Base-by-base conservation (phyloP, 345 rosid genomes). In the Populus alba region DNA sequence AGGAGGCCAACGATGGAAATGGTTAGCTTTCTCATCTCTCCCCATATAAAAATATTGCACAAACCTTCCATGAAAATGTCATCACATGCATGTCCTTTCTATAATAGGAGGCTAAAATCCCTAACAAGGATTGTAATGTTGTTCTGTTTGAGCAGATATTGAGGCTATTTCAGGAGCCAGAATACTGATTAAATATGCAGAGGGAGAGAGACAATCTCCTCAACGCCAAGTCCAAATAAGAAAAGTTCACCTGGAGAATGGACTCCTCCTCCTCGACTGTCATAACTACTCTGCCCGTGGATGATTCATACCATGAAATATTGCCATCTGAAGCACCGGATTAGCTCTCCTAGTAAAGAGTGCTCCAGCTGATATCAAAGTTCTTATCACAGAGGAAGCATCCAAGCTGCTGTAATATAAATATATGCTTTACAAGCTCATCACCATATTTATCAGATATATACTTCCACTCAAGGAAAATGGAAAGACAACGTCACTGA, bases 1-100 rank as follows among this genome's bases (percentile, higher is more conserved):
- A 76, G 71, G 71, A 81, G 88, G 75, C 87, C 87, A 77, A 81
- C 81, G 16, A 77, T 80, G 87, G 77, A 79, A 81, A 83, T 15
- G 67, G 88, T 86, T 22, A 71, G 1, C n/a, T 49, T 62, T 53
- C 33, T 70, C 20, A 53, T 53, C n/a, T 53, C 23, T 53, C 59
- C 2, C 59, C 3, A 2, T 53, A 20, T 20, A 53, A 47, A 47
- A 4, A 13, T 47, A 47, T 13, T 53, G 66, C 31, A 22, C 18
- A 4, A 31, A 31, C 3, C 25, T 51, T 53, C 67, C 35, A 22
- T 31, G 38, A 31, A 31, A 16, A 18, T 20, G 41, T 35, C 38
- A 45, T 57, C 18, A 12, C 37, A 51, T 13, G 49, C 37, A 51
- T 13, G 49, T 8, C 22, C 5, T 7, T 10, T 31, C n/a, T 8